Evolutionary conservation across 306 rosid species (phyloP).

Genomic region (Cucurbita argyrosperma): DNA sequence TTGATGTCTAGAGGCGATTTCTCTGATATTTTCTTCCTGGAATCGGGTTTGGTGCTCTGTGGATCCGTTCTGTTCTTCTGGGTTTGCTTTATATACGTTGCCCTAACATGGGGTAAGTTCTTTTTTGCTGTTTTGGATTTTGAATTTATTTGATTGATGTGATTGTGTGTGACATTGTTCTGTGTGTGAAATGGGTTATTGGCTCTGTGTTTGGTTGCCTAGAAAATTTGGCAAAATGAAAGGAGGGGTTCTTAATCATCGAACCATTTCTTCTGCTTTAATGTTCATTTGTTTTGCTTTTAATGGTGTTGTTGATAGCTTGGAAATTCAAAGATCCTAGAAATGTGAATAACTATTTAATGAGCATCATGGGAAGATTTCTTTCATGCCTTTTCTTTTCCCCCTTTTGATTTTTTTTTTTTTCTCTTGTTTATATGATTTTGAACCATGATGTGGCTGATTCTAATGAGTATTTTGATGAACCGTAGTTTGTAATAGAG

Average conservation of each 20-base stretch:
- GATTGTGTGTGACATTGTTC: background rate
- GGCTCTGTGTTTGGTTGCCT: background rate
- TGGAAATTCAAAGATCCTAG: background rate
- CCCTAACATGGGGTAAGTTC: background rate
- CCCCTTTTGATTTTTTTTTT: background rate
- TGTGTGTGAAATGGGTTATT: background rate
- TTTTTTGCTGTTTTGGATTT: background rate
- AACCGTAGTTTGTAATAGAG: background rate
- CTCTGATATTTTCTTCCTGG: constrained; percentile 1
- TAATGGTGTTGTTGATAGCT: background rate
- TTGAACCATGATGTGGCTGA: no score
- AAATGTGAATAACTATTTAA: background rate
- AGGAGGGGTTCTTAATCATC: background rate
- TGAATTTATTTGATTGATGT: background rate
- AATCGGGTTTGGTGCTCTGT: background rate
- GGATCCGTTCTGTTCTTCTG: background rate
- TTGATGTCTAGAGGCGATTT: background rate
- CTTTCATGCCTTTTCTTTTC: background rate
- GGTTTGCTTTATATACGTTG: background rate
- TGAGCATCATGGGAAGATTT: background rate
- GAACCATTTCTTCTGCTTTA: background rate
- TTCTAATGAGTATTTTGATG: no score
- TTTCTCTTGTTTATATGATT: background rate
- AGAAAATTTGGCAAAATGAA: background rate
- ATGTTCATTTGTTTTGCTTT: background rate